Evolutionary conservation across 2,329 filamentous ascomycete genomes (phyloP).

Genomic region (Akanthomyces dipterigenus): DNA sequence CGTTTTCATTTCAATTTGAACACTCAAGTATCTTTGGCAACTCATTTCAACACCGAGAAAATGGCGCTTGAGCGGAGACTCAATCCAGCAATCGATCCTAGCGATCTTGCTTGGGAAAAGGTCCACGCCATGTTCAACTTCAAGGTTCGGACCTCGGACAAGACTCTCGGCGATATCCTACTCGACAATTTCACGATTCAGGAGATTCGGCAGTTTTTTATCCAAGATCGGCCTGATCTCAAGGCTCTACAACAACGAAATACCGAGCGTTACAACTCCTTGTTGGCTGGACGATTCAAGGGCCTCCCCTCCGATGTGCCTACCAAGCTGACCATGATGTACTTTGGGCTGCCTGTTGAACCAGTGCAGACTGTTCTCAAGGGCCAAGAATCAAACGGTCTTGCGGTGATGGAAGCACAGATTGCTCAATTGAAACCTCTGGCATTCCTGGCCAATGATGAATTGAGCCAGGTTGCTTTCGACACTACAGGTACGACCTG

Average conservation of each 20-base stretch:
- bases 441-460: not conserved
- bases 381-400: slow-evolving; percentile 7
- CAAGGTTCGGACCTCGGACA: slow-evolving; percentile 18
- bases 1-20: not conserved
- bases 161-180: slow-evolving; percentile 26
- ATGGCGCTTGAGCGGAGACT: not conserved
- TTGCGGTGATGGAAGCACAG: not conserved
- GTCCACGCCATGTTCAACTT: slow-evolving; percentile 25
- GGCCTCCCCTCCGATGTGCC: slow-evolving; percentile 22
- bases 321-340: slow-evolving; percentile 39
- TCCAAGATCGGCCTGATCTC: slow-evolving; percentile 22
- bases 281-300: slow-evolving; percentile 27
- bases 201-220: slow-evolving; percentile 27
- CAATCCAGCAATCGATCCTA: slow-evolving; percentile 20
- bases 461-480: not conserved
- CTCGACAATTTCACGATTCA: slow-evolving; percentile 26
- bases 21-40: not conserved
- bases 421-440: not conserved
- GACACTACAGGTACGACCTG: not conserved
- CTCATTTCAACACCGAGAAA: not conserved
- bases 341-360: slow-evolving; percentile 40
- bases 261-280: slow-evolving; percentile 21
- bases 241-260: slow-evolving; percentile 26
- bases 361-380: slow-evolving; percentile 24
- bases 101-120: slow-evolving; percentile 17